Evolutionary conservation across 225 moss, liverwort and hornwort genomes (phyloP).

Genomic region (Thuidium tamariscinum): DNA sequence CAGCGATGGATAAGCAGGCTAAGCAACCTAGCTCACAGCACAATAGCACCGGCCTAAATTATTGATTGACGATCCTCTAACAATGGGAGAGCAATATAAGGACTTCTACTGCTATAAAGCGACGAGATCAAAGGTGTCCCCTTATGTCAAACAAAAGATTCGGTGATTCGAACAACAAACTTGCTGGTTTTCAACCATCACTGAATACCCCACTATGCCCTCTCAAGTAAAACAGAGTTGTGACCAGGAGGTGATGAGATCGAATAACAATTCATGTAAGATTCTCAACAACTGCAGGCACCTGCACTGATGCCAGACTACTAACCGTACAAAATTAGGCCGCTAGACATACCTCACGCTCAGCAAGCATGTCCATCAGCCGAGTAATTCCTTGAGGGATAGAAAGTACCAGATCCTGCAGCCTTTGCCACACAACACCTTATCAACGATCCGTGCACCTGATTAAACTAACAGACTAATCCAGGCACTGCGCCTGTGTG

Average conservation of each 20-base stretch:
- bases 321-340: not conserved
- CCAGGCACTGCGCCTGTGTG: not conserved
- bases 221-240: not conserved
- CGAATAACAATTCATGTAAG: not conserved
- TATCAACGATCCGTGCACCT: slow-evolving; percentile 13
- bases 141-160: slow-evolving; percentile 41
- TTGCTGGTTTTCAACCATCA: slow-evolving; percentile 8
- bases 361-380: slow-evolving; percentile 98
- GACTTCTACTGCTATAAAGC: not conserved
- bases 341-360: slow-evolving; percentile 66
- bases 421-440: slow-evolving; percentile 50
- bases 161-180: slow-evolving; percentile 19
- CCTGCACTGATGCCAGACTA: not conserved
- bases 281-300: not conserved
- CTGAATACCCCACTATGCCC: not conserved
- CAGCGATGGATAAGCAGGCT: not conserved
- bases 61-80: not conserved
- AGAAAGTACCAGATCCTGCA: slow-evolving; percentile 96
- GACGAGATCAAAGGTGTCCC: not conserved
- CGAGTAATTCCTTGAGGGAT: slow-evolving; percentile 95
- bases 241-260: not conserved
- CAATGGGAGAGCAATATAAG: not conserved
- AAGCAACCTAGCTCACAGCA: not conserved
- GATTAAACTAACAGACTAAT: not conserved
- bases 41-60: not conserved